Conservation (phyloP, 2,329 filamentous ascomycete genomes). For the Beauveria scarabaeidicola region DNA sequence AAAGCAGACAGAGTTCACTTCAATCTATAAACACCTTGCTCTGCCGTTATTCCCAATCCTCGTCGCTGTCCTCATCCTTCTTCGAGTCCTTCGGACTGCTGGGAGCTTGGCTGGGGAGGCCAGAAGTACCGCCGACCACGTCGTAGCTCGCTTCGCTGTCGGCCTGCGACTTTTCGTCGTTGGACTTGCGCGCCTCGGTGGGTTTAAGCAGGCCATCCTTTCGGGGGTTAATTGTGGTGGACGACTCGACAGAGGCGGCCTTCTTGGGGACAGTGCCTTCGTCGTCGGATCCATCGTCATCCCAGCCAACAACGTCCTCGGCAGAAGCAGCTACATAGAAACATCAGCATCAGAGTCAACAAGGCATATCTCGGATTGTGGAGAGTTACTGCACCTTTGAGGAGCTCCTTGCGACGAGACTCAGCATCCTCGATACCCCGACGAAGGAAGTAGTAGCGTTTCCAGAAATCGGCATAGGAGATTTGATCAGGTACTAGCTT, state of each 20-base stretch:
- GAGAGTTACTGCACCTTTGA: slow-evolving; percentile 61
- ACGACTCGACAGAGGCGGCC: slow-evolving; percentile 45
- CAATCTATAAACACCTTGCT: too few species aligned
- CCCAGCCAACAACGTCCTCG: slow-evolving; percentile 64
- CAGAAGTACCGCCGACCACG: slow-evolving; percentile 71
- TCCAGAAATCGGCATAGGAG: slow-evolving; percentile 88
- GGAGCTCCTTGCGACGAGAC: slow-evolving; percentile 73
- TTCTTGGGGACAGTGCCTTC: slow-evolving; percentile 29
- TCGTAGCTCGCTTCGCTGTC: slow-evolving; percentile 97
- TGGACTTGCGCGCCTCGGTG: slow-evolving; percentile 60
- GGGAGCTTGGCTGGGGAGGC: slow-evolving; percentile 69
- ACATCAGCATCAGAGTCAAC: slow-evolving; percentile 12
- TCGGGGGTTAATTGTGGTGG: slow-evolving; percentile 51
- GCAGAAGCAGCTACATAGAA: slow-evolving; percentile 51
- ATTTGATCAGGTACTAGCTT: slow-evolving; percentile 87
- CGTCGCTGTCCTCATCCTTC: slow-evolving; percentile 56
- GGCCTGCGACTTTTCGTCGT: slow-evolving; percentile 82
- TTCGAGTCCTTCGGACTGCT: slow-evolving; percentile 51
- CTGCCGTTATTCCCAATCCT: slow-evolving; percentile 61
- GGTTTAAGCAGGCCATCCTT: slow-evolving; percentile 47
- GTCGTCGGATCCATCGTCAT: slow-evolving; percentile 59
- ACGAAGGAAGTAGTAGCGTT: slow-evolving; percentile 87
- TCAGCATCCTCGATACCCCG: slow-evolving; percentile 92
- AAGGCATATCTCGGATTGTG: neutral
- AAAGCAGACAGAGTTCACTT: neutral